Base-by-base conservation (phyloP, 306 rosid genomes). In the Pachyrhizus erosus region DNA sequence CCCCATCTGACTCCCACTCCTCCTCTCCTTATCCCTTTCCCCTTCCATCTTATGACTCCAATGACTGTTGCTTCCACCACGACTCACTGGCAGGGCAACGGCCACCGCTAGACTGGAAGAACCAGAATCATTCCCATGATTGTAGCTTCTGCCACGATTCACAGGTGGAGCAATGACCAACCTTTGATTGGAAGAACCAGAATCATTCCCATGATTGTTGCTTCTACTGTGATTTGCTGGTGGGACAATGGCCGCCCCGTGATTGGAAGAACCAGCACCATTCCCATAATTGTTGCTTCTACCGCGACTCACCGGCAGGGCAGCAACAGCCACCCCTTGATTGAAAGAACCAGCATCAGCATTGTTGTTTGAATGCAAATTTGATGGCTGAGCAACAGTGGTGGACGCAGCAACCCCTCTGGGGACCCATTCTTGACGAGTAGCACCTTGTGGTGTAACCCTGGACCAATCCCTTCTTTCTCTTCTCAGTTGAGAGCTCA, bases 371-470 rank as follows among this genome's bases (percentile, higher is more conserved):
- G 67, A 60, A 26, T 11, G 17, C 67, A 60, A 60, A 60, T 69
- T 46, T 29, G 84, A 78, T 29, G 82, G 84, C 0, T 29, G 57
- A 12, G 14, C 72, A 78, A 23, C 73, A 70, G 26, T 48, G 17
- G n/a, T 48, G 51, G 93, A 31, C 43, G 68, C 79, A 23, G 82
- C 58, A 58, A 3, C 15, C 70, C 80, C 91, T 84, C 93, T 93
- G 0, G 92, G 93, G 18, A 93, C 88, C 98, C 97, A 93, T 77
- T 87, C 85, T 20, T 84, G 93, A 9, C 91, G 90, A 79, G 86
- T 52, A 72, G 70, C 49, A 61, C 81, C 49, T 42, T 85, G 90
- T 48, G 89, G 54, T 12, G 89, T 85, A 43, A 57, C 46, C 85
- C 89, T 88, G 8, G 91, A 83, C 84, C 94, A 83, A 24, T 88